Base-by-base conservation (phyloP, 2,329 filamentous ascomycete species). In the Exophiala sp. region DNA sequence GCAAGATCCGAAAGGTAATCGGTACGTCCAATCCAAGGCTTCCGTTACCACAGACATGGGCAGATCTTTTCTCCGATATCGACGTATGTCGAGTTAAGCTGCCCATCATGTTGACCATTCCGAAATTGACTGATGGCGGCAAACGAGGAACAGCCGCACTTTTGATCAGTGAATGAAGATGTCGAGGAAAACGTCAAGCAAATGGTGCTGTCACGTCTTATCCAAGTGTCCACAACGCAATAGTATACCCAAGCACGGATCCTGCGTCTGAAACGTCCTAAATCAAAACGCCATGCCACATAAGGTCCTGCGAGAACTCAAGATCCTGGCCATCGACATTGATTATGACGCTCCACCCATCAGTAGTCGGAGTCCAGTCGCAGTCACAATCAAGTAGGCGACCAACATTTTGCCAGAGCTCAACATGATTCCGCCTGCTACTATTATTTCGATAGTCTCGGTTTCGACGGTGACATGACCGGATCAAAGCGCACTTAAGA, bases 401-500 rank as follows among this genome's bases (percentile, higher is more conserved):
- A 68, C 63, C 1, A 75, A 58, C 9, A 58, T 52, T 12, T 74
- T 67, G 35, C 75, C 77, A 1, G 70, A 73, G 20, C 5, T n/a
- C 7, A 83, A 67, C 16, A 71, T 65, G 57, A 84, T 79, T 11
- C 75, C 73, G 14, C 76, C 69, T 6, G 70, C 62, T 0, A 74
- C 78, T 5, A 84, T 74, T 8, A 64, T 70, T 38, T 77, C 69
- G 66, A 84, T 82, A 2, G 69, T 75, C 47, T 75, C 79, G 2
- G 81, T 83, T 21, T 75, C 75, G n/a, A 84, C 71, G 39, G 72
- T 69, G 0, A 77, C 78, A 51, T 74, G 76, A 20, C 79, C 80
- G 1, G 69, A 63, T 12, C 73, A 71, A 14, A 84, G 70, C 33
- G 71, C 69, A 32, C 73, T 65, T 71, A 79, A 84, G 65, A 83